Evolutionary conservation across 106 monocot species (phyloP), one percentile per base, ranked within the genome.

Genomic region (Acorus calamus): DNA sequence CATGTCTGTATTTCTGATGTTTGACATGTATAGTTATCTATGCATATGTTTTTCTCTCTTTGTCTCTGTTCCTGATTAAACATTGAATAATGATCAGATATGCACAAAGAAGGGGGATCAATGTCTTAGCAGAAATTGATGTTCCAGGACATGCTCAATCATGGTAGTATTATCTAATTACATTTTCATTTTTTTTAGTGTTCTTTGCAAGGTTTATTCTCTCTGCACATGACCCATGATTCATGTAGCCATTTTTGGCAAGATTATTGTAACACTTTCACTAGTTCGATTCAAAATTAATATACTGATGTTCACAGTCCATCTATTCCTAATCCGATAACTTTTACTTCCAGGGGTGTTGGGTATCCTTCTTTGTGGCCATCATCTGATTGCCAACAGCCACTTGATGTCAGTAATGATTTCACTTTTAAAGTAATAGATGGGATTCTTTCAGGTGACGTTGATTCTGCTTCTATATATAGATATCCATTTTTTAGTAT

Each of bases 111-210:
- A 64, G 79, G 72, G 94, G 94, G n/a, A 69, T 94, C 56, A 94
- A 86, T 74, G 81, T 94, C 54, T 55, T 94, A 70, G 86, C 94
- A 67, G 94, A 94, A 77, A 79, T 94, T 62, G 94, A 94, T 87
- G 82, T 94, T n/a, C 94, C 94, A 3, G 94, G 94, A 42, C 94
- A 94, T 82, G 76, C 94, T 63, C 48, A 45, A 11, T 94, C 94
- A 70, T 94, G 94, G 94, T 94, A 86, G 10, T 28, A 28, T 28
- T 28, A 28, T 28, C 28, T 28, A 28, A 11, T 43, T 54, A 8
- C 5, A 46, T 75, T 28, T 47, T 14, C 2, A 14, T 28, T 13
- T 61, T 42, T 68, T 43, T 52, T 51, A 8, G 6, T 47, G 5
- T 4, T 13, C 49, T 7, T 28, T 28, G 28, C 0, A 28, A 28